phyloP scores from a whole-genome alignment of 139 green algal genomes.

The Spirogloea muscicola region DNA sequence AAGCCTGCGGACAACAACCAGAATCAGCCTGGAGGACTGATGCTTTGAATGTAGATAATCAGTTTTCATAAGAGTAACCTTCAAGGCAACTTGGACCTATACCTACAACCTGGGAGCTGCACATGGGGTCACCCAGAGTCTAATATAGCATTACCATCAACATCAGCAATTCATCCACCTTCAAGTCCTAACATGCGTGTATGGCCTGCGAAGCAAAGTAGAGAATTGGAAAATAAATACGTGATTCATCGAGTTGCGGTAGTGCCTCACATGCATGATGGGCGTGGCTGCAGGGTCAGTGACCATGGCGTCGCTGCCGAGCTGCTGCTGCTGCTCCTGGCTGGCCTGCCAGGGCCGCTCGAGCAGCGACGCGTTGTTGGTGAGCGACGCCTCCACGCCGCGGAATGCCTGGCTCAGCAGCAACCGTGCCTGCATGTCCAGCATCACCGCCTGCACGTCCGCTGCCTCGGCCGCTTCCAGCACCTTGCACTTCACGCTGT shows the following conservation, averaged over 20 bases:
- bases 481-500: constrained; percentile 25
- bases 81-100: too few relatives aligned
- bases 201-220: too few relatives aligned
- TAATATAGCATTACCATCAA: too few relatives aligned
- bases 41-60: too few relatives aligned
- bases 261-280: constrained; percentile 26
- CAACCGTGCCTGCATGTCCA: constrained; percentile 38
- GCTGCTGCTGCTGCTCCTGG: constrained; percentile 2
- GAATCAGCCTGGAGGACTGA: too few relatives aligned
- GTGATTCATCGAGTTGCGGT: too few relatives aligned
- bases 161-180: too few relatives aligned
- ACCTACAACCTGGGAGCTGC: too few relatives aligned
- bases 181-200: too few relatives aligned
- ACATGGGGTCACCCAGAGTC: too few relatives aligned
- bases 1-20: constrained; percentile 27
- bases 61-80: too few relatives aligned
- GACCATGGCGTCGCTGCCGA: constrained; percentile 23
- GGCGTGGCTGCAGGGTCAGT: constrained; percentile 16
- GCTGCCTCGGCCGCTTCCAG: constrained; percentile 21
- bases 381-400: constrained; percentile 20
- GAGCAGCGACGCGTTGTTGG: constrained; percentile 23
- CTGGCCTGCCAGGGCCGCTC: not conserved
- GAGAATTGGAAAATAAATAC: too few relatives aligned
- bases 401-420: constrained; percentile 22
- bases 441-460: constrained; percentile 23